Base-by-base conservation (phyloP, 371 early-diverging fungal species). In the Umbelopsis sp. region DNA sequence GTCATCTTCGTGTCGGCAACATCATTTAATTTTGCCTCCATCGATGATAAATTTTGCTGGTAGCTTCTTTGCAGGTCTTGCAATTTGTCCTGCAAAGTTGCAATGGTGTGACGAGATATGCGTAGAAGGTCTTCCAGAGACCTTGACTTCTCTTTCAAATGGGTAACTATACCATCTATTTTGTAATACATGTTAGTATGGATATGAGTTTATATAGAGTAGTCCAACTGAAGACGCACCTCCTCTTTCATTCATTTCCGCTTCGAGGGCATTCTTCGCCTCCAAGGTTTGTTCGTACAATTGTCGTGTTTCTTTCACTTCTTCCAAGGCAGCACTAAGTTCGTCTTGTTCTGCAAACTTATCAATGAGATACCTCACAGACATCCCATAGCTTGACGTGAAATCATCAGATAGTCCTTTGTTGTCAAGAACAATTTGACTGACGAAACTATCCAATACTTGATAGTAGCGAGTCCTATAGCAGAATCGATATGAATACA, bases 301-400 rank as follows among this genome's bases (percentile, higher is more conserved):
- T n/a, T 80, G 68, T 22, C 75, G 80, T 14, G 87, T 75, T 64
- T 92, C 90, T 41, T 87, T 89, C 1, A 89, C 86, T 69, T 93
- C 94, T 38, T 88, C 85, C 35, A 92, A 72, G 0, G 92, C 88
- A 14, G 78, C 80, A 37, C 83, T 77, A 11, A 94, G 74, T 67
- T 92, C 89, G 76, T 95, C 94, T 74, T 92, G 91, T 63, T 93
- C 91, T 0, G 91, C 93, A 71, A 94, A 89, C 67, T 91, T 92
- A 67, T 89, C 87, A 46, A 95, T 86, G 45, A 95, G 75, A 14
- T 87, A 82, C 4, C 85, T 86, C 8, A 95, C 93, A 14, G 90
- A 89, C 67, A 89, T 84, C 2, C 91, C 84, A 73, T 79, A 81
- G 8, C 77, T 74, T 8, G 68, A 69, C 0, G 84, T 74, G 44